Percentiles rank a stretch among this genome's conserved stretches.
Conservation (phyloP, 805 yeast species). For the Lachancea quebecensis region DNA sequence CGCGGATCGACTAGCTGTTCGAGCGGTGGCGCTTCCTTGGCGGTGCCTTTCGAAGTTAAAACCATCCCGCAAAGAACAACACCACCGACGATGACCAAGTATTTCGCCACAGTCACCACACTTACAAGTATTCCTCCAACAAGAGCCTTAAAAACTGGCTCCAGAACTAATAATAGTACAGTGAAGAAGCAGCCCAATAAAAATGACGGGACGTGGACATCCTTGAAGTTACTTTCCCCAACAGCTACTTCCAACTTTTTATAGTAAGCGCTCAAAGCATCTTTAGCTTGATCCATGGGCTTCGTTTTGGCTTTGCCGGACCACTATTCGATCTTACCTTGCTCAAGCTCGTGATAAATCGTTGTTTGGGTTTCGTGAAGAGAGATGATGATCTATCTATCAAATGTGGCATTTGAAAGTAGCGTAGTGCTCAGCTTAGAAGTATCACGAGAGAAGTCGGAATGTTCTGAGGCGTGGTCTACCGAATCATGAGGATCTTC, state of each 20-base stretch:
- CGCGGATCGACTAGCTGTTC: background rate
- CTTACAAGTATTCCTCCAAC: conserved; percentile 24
- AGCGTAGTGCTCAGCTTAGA: no score
- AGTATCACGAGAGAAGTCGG: no score
- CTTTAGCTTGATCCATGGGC: background rate
- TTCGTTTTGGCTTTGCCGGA: background rate
- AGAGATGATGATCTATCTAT: background rate
- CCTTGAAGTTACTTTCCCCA: conserved; percentile 5
- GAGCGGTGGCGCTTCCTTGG: background rate
- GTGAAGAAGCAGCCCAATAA: conserved; percentile 18
- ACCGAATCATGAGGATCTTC: no score
- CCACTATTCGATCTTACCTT: background rate
- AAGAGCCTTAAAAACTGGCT: conserved; percentile 20
- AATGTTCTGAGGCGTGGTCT: no score
- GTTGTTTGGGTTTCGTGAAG: background rate
- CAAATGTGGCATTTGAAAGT: background rate
- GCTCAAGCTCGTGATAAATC: background rate
- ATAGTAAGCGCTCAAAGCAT: background rate
- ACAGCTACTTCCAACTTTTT: background rate
- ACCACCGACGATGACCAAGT: conserved; percentile 19
- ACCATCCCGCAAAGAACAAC: conserved; percentile 13
- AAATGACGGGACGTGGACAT: conserved; percentile 22
- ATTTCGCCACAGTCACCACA: conserved; percentile 16
- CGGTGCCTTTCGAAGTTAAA: conserved; percentile 7
- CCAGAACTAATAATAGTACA: conserved; percentile 13